These are phyloP conservation scores for Stellera chamaejasme DNA, from an alignment of 345 rosid genomes.

Conservation along the genomic window DNA sequence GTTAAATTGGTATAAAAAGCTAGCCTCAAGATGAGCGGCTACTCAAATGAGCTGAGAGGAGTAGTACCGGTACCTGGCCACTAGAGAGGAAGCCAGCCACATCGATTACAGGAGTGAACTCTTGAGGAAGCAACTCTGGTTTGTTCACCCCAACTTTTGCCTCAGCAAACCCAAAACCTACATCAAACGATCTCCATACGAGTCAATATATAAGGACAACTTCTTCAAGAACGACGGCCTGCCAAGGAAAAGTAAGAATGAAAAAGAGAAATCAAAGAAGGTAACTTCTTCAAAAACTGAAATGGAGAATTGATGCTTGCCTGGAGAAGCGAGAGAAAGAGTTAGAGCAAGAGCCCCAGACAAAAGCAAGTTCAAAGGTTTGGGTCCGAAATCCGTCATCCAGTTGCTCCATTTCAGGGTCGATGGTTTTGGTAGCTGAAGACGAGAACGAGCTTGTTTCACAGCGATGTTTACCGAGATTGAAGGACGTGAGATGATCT, in stretches of 20 bases:
- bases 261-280: background rate
- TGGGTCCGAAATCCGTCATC: slow-evolving; percentile 36
- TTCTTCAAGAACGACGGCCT: background rate
- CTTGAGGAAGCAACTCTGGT: slow-evolving; percentile 84
- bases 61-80: slow-evolving; percentile 72
- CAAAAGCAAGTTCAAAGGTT: slow-evolving; percentile 43
- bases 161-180: slow-evolving; percentile 47
- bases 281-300: background rate
- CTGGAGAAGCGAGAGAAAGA: slow-evolving; percentile 37
- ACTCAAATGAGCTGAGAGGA: background rate
- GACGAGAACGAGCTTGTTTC: slow-evolving; percentile 11
- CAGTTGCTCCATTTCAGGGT: slow-evolving; percentile 21
- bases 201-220: background rate
- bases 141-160: slow-evolving; percentile 87
- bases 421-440: slow-evolving; percentile 14
- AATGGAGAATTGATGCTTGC: slow-evolving; percentile 19
- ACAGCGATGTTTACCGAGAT: slow-evolving; percentile 12
- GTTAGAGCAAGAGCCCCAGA: slow-evolving; percentile 63
- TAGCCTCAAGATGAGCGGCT: too few relatives aligned
- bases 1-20: too few relatives aligned
- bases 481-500: slow-evolving; percentile 7
- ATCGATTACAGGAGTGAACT: slow-evolving; percentile 77
- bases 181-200: background rate
- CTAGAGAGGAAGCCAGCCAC: slow-evolving; percentile 88
- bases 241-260: background rate